Evolutionary conservation across 306 rosid genomes (phyloP), one percentile per base, ranked within the genome.

Genomic region (Echinosophora koreensis): DNA sequence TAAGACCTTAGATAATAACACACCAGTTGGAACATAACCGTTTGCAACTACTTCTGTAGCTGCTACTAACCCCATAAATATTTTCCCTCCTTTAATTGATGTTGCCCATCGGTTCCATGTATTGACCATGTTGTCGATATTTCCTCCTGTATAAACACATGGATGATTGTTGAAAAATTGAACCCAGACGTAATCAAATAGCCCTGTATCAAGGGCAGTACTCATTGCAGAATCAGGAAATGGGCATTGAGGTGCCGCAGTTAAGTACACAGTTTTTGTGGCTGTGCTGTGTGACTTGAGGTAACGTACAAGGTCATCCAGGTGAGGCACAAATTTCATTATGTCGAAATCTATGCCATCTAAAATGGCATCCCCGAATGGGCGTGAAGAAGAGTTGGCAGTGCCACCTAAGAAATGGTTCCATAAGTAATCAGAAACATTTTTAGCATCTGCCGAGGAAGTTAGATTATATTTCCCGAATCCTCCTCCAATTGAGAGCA

Each of bases 201-300:
- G 52, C 12, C 84, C 88, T 0, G 84, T 83, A 15, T 32, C 18
- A 7, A 82, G 77, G 4, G 89, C 74, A 3, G 0, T n/a, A 3
- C 63, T 70, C 1, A 83, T 52, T 44, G 9, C 34, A 4, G 10
- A 13, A 57, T 86, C 92, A 13, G 91, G 91, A 73, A 77, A 85
- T 13, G 82, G 86, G 44, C 94, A 90, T n/a, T 72, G 89, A 60
- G 89, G 92, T 52, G 92, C 87, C 37, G 88, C 87, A 14, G 61
- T 64, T 17, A 83, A 70, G 81, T 77, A 70, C 13, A 86, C 71
- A 7, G 10, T 16, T 38, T 34, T 55, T 59, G 11, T 58, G 3
- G 68, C 56, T 10, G 51, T 41, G 46, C 46, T 41, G 8, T 41
- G 66, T 6, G 27, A 71, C 57, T 83, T 81, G 1, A 83, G 52